Evolutionary conservation across 371 early-diverging fungal genomes (phyloP).

Genomic region (Batkoa obscura): DNA sequence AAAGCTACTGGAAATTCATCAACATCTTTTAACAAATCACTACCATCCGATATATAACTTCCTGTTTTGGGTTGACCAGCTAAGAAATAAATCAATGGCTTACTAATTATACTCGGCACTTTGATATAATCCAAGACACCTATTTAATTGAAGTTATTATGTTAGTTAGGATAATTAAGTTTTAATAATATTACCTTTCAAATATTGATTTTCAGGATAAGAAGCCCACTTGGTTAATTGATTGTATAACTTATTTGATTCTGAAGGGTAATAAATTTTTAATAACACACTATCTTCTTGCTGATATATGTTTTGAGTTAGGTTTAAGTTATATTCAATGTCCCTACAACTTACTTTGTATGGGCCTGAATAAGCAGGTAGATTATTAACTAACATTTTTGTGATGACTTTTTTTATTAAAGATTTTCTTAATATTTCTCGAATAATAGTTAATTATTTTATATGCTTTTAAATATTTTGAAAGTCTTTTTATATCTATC

Average conservation of each 20-base stretch:
- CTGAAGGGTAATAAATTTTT: too few species aligned
- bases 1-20: constrained; percentile 14
- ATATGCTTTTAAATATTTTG: too few species aligned
- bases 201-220: not conserved
- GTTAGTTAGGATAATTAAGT: too few species aligned
- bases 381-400: constrained; percentile 14
- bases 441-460: too few species aligned
- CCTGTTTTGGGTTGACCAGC: constrained; percentile 6
- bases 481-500: too few species aligned
- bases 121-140: not conserved
- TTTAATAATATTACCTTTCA: not conserved
- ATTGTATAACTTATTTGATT: not conserved
- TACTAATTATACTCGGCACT: not conserved
- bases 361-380: constrained; percentile 13
- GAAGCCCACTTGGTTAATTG: constrained; percentile 10
- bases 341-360: constrained; percentile 14
- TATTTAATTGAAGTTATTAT: not conserved
- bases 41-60: constrained; percentile 8
- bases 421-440: too few species aligned
- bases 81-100: not conserved
- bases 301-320: not conserved
- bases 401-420: too few species aligned
- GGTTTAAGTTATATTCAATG: constrained; percentile 9
- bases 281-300: not conserved
- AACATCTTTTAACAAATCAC: not conserved